phyloP scores from a whole-genome alignment of 1,284 basidiomycete genomes.

The Boletus austroedulis region DNA sequence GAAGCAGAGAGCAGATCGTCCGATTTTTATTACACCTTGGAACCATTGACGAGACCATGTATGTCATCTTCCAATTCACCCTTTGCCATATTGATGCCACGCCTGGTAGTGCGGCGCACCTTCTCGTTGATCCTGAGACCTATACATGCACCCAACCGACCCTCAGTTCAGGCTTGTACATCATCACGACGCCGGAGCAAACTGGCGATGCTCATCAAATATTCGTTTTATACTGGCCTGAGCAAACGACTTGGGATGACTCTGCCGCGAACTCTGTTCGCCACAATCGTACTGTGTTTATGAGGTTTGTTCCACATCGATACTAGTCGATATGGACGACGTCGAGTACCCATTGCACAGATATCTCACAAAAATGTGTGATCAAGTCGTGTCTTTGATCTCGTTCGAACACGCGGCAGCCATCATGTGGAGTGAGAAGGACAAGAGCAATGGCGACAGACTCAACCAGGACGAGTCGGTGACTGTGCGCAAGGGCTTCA shows the following conservation, averaged over 20 bases:
- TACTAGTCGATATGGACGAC: neutral
- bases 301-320: slow-evolving; percentile 43
- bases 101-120: slow-evolving; percentile 16
- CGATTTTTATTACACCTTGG: slow-evolving; percentile 40
- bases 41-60: slow-evolving; percentile 41
- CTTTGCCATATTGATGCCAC: neutral
- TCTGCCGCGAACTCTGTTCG: slow-evolving; percentile 42
- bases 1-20: slow-evolving; percentile 48
- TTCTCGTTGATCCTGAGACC: slow-evolving; percentile 24
- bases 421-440: slow-evolving; percentile 44
- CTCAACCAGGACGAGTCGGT: slow-evolving; percentile 51
- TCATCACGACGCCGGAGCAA: slow-evolving; percentile 27
- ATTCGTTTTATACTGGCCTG: slow-evolving; percentile 60
- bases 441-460: slow-evolving; percentile 26
- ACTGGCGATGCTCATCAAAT: slow-evolving; percentile 26
- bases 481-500: slow-evolving; percentile 41
- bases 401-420: slow-evolving; percentile 44
- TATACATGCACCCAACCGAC: slow-evolving; percentile 24
- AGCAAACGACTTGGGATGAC: slow-evolving; percentile 59
- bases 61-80: slow-evolving; percentile 10
- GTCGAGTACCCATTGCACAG: slow-evolving; percentile 25
- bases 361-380: slow-evolving; percentile 55
- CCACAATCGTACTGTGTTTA: slow-evolving; percentile 57
- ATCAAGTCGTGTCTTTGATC: slow-evolving; percentile 50
- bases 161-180: slow-evolving; percentile 53